These are phyloP conservation scores for Hanseniaspora guilliermondii DNA, from an alignment of 805 yeast species.

Conservation along the genomic window DNA sequence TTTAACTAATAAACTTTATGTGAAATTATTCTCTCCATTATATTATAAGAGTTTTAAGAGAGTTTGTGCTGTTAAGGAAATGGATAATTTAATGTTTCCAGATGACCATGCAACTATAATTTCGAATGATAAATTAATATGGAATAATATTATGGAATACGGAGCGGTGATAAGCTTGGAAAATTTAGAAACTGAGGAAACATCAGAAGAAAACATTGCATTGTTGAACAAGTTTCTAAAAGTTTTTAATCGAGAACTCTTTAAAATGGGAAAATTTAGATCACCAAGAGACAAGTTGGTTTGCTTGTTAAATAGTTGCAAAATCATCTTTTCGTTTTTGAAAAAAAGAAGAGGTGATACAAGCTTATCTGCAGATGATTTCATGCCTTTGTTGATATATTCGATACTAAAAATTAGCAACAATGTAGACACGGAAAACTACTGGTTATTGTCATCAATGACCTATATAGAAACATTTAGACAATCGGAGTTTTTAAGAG, in stretches of 20 bases:
- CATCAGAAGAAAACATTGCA: background rate
- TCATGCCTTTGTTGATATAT: constrained; percentile 77
- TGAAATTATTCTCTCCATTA: constrained; percentile 65
- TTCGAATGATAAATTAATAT: constrained; percentile 42
- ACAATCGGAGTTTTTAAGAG: constrained; percentile 57
- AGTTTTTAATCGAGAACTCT: constrained; percentile 62
- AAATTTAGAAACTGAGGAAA: constrained; percentile 62
- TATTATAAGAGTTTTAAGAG: constrained; percentile 20
- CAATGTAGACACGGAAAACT: background rate
- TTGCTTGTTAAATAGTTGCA: constrained; percentile 82
- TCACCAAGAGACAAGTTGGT: constrained; percentile 93
- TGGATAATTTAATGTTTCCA: constrained; percentile 33
- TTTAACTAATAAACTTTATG: constrained; percentile 75
- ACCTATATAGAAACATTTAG: constrained; percentile 78
- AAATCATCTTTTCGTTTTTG: constrained; percentile 78
- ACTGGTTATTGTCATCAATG: constrained; percentile 63
- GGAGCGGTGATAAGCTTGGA: constrained; percentile 53
- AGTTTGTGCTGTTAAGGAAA: constrained; percentile 20
- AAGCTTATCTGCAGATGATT: constrained; percentile 80
- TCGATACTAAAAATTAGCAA: constrained; percentile 44
- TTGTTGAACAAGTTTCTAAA: constrained; percentile 42
- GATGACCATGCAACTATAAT: constrained; percentile 54
- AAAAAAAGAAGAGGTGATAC: constrained; percentile 44
- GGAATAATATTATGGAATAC: constrained; percentile 45
- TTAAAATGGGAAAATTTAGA: constrained; percentile 66